A percentile compares a stretch with the other conserved stretches of the same genome.
Conservation (phyloP, 257 asterid species). For the Handroanthus guayacan region DNA sequence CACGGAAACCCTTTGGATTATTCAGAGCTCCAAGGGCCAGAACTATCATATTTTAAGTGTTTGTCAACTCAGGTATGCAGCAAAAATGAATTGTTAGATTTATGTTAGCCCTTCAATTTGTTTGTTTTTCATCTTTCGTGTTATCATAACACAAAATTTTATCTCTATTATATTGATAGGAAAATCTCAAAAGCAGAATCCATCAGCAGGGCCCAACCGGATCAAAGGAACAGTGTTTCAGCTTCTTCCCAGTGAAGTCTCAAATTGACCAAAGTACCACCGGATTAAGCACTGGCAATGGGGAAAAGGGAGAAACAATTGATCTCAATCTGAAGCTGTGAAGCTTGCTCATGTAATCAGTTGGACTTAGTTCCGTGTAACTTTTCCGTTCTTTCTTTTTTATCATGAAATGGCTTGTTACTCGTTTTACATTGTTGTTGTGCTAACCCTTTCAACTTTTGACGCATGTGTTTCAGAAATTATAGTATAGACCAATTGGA, state of each 20-base stretch:
- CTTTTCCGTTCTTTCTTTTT: not conserved
- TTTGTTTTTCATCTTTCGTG: not conserved
- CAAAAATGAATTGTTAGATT: not conserved
- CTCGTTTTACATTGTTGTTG: not conserved
- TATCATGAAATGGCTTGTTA: constrained; percentile 12
- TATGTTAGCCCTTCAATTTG: not conserved
- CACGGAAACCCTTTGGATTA: constrained; percentile 25
- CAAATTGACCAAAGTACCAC: constrained; percentile 37
- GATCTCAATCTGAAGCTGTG: constrained; percentile 74
- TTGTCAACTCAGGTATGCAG: constrained; percentile 48
- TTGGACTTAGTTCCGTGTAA: not conserved
- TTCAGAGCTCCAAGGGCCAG: constrained; percentile 31
- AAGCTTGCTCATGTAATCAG: constrained; percentile 12
- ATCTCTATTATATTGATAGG: constrained; percentile 42
- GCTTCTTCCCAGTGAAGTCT: constrained; percentile 61
- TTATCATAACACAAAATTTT: constrained; percentile 18
- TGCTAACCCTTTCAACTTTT: not conserved
- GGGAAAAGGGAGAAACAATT: constrained; percentile 51
- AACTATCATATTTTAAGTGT: constrained; percentile 39
- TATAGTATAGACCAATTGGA: not conserved
- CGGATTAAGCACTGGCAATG: constrained; percentile 29
- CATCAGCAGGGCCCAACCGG: constrained; percentile 33
- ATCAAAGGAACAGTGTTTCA: constrained; percentile 43
- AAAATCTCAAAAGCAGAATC: constrained; percentile 38
- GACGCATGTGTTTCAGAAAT: constrained; percentile 10